A percentile compares a stretch with the other conserved stretches of the same genome.
Evolutionary conservation across 1,284 basidiomycete species (phyloP).

Genomic region (Tranzscheliella williamsii): DNA sequence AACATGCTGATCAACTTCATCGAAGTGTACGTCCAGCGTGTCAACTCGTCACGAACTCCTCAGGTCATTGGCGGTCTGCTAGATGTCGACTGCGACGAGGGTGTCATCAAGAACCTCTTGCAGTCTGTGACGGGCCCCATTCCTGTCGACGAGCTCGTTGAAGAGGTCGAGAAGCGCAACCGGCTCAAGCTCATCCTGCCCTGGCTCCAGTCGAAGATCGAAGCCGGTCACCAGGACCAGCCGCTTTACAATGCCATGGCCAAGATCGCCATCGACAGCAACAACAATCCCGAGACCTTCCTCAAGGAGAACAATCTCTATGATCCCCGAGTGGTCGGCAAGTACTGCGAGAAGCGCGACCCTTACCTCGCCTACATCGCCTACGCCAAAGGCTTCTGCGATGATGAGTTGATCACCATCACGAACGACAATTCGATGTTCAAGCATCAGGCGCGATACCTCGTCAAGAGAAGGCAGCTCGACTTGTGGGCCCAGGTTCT

Average conservation of each 20-base stretch:
- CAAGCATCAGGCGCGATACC: conserved; percentile 98
- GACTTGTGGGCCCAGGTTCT: conserved; percentile 98
- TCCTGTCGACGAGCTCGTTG: conserved; percentile 77
- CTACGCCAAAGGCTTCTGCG: conserved; percentile 98
- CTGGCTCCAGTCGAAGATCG: conserved; percentile 91
- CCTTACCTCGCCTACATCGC: conserved; percentile 99
- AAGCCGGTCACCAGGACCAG: conserved; percentile 86
- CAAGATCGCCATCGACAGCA: conserved; percentile 98
- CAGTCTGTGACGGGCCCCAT: conserved; percentile 95
- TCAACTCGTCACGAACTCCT: conserved; percentile 96
- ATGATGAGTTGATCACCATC: conserved; percentile 94
- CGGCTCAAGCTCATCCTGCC: conserved; percentile 94
- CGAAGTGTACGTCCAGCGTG: conserved; percentile 97
- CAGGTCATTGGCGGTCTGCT: conserved; percentile 96
- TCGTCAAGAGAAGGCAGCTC: conserved; percentile 91
- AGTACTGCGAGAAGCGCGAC: conserved; percentile 98
- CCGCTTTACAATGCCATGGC: conserved; percentile 95
- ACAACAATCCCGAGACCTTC: conserved; percentile 96
- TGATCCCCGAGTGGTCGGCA: conserved; percentile 93
- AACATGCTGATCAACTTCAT: conserved; percentile 96
- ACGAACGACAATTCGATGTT: conserved; percentile 99
- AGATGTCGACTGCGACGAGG: conserved; percentile 95
- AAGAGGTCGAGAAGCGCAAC: conserved; percentile 83
- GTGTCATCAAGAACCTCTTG: conserved; percentile 89
- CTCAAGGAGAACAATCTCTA: conserved; percentile 98